Evolutionary conservation across 1,284 basidiomycete genomes (phyloP), one percentile per base, ranked within the genome.

Genomic region (Ustilago vetiveriae): DNA sequence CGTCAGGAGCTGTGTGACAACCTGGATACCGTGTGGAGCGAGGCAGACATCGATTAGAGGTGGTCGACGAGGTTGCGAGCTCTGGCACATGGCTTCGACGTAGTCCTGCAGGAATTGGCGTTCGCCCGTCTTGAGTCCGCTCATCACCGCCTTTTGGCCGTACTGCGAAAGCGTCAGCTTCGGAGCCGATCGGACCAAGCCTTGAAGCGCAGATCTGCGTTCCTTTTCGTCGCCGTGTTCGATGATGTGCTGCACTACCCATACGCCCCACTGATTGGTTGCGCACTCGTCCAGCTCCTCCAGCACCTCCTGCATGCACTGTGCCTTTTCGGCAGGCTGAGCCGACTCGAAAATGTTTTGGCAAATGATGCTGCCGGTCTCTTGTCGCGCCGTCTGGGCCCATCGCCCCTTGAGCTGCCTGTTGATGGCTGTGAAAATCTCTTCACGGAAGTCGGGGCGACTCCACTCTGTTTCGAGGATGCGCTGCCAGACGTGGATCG

Each of bases 1-100:
- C n/a, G 79, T 82, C 38, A 82, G 62, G n/a, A 82, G 78, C 68
- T 75, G 73, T n/a, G 78, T 77, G 11, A 82, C 63, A 39, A 82
- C 78, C 47, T 80, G 79, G 14, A 80, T 59, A 3, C 80, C 80
- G 22, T 82, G 77, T 24, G 76, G 55, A 3, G 72, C 58, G 4
- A 71, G 56, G 21, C 72, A 76, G n/a, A 82, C 54, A 35, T 82
- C 79, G 32, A 82, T 63, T 27, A 82, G 48, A 5, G 75, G 56
- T 17, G 79, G 74, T 21, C 76, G 73, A 24, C 75, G 75, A 8
- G 57, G 65, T 26, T 50, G 51, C n/a, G 58, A 54, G 44, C 41
- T 55, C 1, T 67, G 65, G 45, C 75, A 79, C 39, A 81, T 55
- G 32, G 49, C 43, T 3, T 76, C 71, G 22, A 75, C 66, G 30